These are phyloP conservation scores for Ocimum tenuiflorum DNA, from an alignment of 257 asterid species.

Conservation along the genomic window DNA sequence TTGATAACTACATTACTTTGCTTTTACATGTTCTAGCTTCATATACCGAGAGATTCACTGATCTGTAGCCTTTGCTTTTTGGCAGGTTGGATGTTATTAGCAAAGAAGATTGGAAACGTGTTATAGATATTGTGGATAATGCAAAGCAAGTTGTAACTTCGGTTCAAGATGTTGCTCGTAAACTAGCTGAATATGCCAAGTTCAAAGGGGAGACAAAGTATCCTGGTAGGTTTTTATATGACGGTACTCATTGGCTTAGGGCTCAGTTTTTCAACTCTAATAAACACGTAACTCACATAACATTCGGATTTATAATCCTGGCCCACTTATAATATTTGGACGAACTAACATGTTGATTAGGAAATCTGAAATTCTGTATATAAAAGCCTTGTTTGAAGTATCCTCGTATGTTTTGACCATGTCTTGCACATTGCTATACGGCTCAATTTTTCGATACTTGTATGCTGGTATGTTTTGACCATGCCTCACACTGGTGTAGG, in stretches of 20 bases:
- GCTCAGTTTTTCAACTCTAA: neutral
- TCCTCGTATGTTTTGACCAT: too few relatives aligned
- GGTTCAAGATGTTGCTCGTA: constrained; percentile 81
- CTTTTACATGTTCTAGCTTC: neutral
- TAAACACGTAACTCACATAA: neutral
- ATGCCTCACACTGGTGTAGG: too few relatives aligned
- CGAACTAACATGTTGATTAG: neutral
- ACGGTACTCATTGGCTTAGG: too few relatives aligned
- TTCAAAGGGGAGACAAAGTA: constrained; percentile 42
- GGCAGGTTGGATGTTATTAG: constrained; percentile 59
- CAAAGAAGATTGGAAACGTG: constrained; percentile 87
- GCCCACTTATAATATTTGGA: neutral
- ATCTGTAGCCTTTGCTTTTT: constrained; percentile 11
- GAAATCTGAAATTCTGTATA: too few relatives aligned
- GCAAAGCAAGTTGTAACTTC: constrained; percentile 83
- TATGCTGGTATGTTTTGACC: too few relatives aligned
- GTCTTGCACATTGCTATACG: too few relatives aligned
- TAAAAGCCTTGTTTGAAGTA: too few relatives aligned
- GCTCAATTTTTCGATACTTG: too few relatives aligned
- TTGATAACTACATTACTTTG: neutral
- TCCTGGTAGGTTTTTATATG: constrained; percentile 37
- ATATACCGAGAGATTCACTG: neutral
- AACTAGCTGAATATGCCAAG: constrained; percentile 72
- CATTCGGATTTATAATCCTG: neutral
- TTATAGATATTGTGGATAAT: constrained; percentile 65